Evolutionary conservation across 352 stramenopile genomes (phyloP).

Genomic region (Globisporangium camurandrum): DNA sequence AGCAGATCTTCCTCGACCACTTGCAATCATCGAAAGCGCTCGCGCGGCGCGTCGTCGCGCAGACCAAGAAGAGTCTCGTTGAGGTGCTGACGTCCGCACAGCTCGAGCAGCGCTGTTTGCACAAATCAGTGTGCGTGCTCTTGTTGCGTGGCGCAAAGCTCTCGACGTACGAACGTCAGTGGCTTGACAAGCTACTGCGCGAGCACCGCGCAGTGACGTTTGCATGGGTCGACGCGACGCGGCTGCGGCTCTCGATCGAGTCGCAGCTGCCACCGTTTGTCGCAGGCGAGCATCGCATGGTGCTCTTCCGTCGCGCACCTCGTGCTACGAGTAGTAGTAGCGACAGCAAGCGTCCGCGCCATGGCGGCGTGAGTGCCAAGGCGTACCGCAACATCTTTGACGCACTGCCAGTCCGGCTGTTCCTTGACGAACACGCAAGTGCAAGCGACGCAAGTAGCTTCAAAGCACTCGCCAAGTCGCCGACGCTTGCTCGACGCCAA

Average conservation of each 20-base stretch:
- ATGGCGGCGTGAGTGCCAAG: slow-evolving; percentile 31
- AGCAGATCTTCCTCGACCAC: slow-evolving; percentile 69
- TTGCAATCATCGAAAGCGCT: slow-evolving; percentile 54
- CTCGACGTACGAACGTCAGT: slow-evolving; percentile 58
- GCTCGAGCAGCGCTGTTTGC: slow-evolving; percentile 56
- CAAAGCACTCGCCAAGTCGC: slow-evolving; percentile 42
- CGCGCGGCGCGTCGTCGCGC: slow-evolving; percentile 39
- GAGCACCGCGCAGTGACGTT: slow-evolving; percentile 58
- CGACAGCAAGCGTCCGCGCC: not conserved
- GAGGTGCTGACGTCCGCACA: slow-evolving; percentile 67
- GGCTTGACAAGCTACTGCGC: slow-evolving; percentile 53
- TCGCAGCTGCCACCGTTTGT: slow-evolving; percentile 35
- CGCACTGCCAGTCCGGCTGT: slow-evolving; percentile 38
- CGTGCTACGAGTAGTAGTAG: slow-evolving; percentile 12
- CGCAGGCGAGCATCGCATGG: slow-evolving; percentile 43
- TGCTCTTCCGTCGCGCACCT: slow-evolving; percentile 57
- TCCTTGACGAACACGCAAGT: slow-evolving; percentile 34
- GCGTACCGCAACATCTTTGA: slow-evolving; percentile 64
- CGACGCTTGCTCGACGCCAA: slow-evolving; percentile 39
- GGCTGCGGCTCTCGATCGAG: slow-evolving; percentile 65
- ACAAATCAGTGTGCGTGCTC: slow-evolving; percentile 52
- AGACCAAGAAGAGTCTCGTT: slow-evolving; percentile 43
- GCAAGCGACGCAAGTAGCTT: slow-evolving; percentile 15
- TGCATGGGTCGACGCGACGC: slow-evolving; percentile 59
- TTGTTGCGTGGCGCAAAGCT: slow-evolving; percentile 54